Base-by-base conservation (phyloP, 495 filamentous ascomycete genomes). In the Lophiostoma macrostomum region DNA sequence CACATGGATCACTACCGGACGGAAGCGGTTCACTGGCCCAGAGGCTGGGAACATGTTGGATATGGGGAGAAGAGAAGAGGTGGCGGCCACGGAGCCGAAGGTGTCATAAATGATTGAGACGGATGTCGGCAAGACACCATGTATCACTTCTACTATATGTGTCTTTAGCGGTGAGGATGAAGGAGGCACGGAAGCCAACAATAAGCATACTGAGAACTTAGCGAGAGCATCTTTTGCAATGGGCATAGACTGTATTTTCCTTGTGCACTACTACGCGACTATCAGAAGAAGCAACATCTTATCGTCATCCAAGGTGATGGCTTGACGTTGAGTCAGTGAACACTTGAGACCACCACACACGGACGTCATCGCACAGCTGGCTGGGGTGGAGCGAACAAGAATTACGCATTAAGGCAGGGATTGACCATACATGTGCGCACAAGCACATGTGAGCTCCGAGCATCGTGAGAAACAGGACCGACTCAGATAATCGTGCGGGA, bases 1-100 rank as follows among this genome's bases (percentile, higher is more conserved):
- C 3, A 80, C 77, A 0, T 83, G 79, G 80, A 38, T 79, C 10
- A 74, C 72, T 4, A 76, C 73, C 10, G 79, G 76, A 0, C 48
- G 71, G 36, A 76, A 74, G 53, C 50, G 70, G 4, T 82, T 80
- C 50, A 77, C 73, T 5, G 79, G 79, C 0, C 79, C 79, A 4
- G 62, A 63, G 14, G 28, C 13, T 11, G 60, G 60, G 5, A 35
- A 53, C 20, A 47, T 59, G 29, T 24, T 56, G 7, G 50, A 55
- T 34, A 38, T 32, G 4, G 37, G 48, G 6, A 44, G 55, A 22
- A 29, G 35, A 42, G 32, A 31, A 43, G 52, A 56, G 57, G 50
- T 53, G 50, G 53, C 44, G 13, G 56, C 43, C 29, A 25, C 50
- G 13, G 51, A 53, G 16, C 16, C 56, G 16, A 60, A 55, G 32